Percentiles rank a stretch among this genome's conserved stretches.
Evolutionary conservation across 768 basidiomycete genomes (phyloP).

Genomic region (Suillus tomentosus): DNA sequence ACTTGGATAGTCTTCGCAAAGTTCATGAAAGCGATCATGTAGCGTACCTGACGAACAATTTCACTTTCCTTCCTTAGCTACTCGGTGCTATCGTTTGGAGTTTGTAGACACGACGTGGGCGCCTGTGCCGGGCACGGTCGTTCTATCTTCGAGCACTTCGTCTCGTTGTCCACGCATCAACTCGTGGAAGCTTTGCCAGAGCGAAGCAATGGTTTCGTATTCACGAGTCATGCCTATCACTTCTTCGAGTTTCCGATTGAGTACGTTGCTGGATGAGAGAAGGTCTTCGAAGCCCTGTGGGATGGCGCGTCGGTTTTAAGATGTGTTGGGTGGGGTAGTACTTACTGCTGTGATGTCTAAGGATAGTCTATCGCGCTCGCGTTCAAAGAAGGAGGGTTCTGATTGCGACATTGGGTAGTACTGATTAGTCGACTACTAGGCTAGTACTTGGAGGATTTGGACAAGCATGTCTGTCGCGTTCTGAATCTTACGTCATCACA

Average conservation of each 20-base stretch:
- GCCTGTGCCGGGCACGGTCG: constrained; percentile 66
- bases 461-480: neutral
- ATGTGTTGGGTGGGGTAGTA: constrained; percentile 2
- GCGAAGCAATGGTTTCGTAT: constrained; percentile 82
- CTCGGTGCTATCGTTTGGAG: constrained; percentile 22
- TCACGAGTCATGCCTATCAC: constrained; percentile 91
- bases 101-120: constrained; percentile 54
- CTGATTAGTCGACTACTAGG: neutral
- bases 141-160: constrained; percentile 32
- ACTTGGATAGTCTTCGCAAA: constrained; percentile 39
- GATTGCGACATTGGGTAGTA: constrained; percentile 28
- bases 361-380: constrained; percentile 74
- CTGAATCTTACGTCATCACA: neutral
- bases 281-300: constrained; percentile 87
- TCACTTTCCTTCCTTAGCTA: constrained; percentile 7
- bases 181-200: constrained; percentile 82
- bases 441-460: neutral
- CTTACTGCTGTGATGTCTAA: constrained; percentile 73
- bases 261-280: constrained; percentile 77
- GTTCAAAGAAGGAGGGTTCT: constrained; percentile 70
- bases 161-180: constrained; percentile 64
- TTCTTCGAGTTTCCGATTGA: constrained; percentile 92
- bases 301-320: neutral
- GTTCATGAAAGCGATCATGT: constrained; percentile 21
- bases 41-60: constrained; percentile 18